These are phyloP conservation scores for Fusarium brevicatenulatum DNA, from an alignment of 2,329 filamentous ascomycete genomes.

Conservation along the genomic window DNA sequence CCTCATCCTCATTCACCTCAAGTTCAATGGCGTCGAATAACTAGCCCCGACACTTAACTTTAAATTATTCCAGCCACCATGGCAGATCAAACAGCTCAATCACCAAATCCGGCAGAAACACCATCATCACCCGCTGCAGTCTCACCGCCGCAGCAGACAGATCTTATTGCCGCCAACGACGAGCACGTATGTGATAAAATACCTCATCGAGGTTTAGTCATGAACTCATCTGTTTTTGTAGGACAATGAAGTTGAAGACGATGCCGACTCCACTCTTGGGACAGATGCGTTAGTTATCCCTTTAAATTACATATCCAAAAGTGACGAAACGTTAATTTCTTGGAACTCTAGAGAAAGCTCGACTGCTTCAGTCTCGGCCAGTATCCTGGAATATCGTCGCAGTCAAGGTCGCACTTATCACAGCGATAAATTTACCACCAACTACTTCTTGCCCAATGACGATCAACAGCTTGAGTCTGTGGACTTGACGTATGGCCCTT, in stretches of 20 bases:
- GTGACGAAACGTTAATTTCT: background rate
- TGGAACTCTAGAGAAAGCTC: background rate
- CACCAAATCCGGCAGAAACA: background rate
- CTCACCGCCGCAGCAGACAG: background rate
- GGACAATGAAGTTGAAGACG: background rate
- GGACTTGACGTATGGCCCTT: slow-evolving; percentile 5
- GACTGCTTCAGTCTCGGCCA: slow-evolving; percentile 17
- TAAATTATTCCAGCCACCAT: background rate
- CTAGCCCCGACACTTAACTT: background rate
- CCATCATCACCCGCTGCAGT: background rate
- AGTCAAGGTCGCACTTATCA: slow-evolving; percentile 28
- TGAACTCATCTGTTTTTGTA: background rate
- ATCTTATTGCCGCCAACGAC: background rate
- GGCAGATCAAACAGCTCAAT: background rate
- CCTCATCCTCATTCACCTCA: background rate
- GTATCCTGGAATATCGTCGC: slow-evolving; percentile 21
- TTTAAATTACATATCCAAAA: accelerated
- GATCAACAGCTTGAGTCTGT: slow-evolving; percentile 19
- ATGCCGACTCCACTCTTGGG: background rate
- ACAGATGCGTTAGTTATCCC: background rate
- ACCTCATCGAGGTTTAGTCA: background rate
- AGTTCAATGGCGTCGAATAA: background rate
- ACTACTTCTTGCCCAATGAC: slow-evolving; percentile 23
- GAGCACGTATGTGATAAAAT: background rate
- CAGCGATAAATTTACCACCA: slow-evolving; percentile 18